Evolutionary conservation across 148 eudicot species (phyloP), one percentile per base, ranked within the genome.

Genomic region (Heliamphora exappendiculata): DNA sequence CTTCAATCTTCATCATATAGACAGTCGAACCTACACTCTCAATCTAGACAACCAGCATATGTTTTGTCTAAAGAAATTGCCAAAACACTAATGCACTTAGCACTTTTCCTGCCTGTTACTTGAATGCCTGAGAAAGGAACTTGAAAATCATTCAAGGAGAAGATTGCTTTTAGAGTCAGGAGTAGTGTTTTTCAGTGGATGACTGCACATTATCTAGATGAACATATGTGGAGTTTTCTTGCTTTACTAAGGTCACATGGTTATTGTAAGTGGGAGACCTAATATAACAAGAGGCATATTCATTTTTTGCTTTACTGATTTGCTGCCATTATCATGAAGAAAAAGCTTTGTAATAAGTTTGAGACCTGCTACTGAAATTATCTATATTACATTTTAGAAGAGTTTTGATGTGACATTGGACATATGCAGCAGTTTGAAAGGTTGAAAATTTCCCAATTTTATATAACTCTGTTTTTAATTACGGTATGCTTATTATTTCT

Each of bases 251-350:
- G 19, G n/a, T 51, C 3, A n/a, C 55, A 51, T 51, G 2, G 55
- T 17, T 3, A 51, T 51, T n/a, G n/a, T 51, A 51, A 16, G 55
- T 51, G n/a, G 55, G 55, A 19, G n/a, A 51, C n/a, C 20, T 51
- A 22, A 51, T 51, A 19, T 51, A 51, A 16, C 3, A 19, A n/a
- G 34, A 34, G 22, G 37, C 67, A 29, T 62, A 31, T 62, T 13
- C 3, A 62, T 62, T 0, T 66, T 66, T 41, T 66, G 17, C 70
- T 66, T 66, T 67, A 13, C 34, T 42, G 24, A 41, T 42, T 67
- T 66, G 24, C 70, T 29, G 20, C 39, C 26, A 19, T 33, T 50
- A 55, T 73, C 50, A 73, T 74, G 76, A 24, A 58, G 76, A 17
- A 16, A n/a, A 41, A 55, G 51, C 50, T 44, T 55, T 36, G 24